Evolutionary conservation across 2,329 filamentous ascomycete genomes (phyloP), one percentile per base, ranked within the genome.

Genomic region (Colletotrichum sp.): DNA sequence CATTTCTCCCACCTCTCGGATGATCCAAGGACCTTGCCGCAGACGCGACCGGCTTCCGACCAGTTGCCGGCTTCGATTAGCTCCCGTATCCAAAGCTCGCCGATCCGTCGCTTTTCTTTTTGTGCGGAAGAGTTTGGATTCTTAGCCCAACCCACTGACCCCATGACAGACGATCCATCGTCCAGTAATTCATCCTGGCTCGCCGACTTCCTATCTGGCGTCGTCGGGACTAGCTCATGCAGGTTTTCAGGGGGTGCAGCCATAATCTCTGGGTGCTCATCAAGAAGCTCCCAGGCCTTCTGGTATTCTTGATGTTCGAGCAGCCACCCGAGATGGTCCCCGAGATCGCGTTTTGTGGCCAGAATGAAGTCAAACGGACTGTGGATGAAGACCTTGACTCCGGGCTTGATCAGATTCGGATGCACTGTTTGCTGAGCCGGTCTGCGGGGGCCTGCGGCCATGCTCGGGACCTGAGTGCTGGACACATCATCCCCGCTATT

Each of bases 331-430:
- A 98, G 87, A 80, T 98, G 96, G 84, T 99, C 97, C 5, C 92
- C 88, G 18, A 98, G 88, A 80, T 98, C 96, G 79, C 97, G 90
- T 82, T 96, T 96, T 4, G 97, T 95, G 1, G 95, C 95, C 70
- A 98, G 87, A n/a, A 98, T 94, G 80, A 96, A 98, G 84, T 99
- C 97, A 81, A 97, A 99, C 0, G 97, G 97, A 80, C 96, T 98
- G 80, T 98, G 96, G 55, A 99, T 95, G 82, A 98, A 98, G 18
- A 99, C 94, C 81, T 98, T 89, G 79, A 89, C 83, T 3, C 91
- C 89, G 66, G 87, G 87, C 80, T 92, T 89, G 78, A 89, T 80
- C 78, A 94, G 83, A 79, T 88, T 88, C 70, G 90, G 84, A 81
- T 93, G 89, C 3, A 89, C 85, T 13, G 71, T 66, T 18, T 66